phyloP scores from a whole-genome alignment of 768 basidiomycete species.

The Mrakia gelida region DNA sequence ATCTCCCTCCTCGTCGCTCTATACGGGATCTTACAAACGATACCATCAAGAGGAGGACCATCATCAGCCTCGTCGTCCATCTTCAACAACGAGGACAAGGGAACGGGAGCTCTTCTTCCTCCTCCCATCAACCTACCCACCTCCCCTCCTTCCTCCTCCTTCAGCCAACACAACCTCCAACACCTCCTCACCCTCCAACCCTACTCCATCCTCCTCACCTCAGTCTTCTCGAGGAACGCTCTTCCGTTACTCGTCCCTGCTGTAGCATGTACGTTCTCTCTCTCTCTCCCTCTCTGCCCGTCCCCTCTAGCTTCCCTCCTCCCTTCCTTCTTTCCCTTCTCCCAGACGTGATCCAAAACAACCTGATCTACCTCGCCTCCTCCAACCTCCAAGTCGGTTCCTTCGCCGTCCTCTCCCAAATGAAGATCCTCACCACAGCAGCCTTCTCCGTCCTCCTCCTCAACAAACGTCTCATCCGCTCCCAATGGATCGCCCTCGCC shows the following conservation, averaged over 20 bases:
- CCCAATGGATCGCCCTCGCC: conserved; percentile 78
- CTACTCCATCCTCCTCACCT: conserved; percentile 52
- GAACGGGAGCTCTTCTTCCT: neutral
- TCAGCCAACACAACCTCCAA: neutral
- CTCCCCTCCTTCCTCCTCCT: neutral
- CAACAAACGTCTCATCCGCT: conserved; percentile 64
- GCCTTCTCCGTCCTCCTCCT: conserved; percentile 78
- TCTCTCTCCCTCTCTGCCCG: neutral
- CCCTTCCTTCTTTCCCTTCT: neutral
- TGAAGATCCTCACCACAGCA: conserved; percentile 96
- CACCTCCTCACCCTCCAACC: conserved; percentile 85
- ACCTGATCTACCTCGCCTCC: conserved; percentile 88
- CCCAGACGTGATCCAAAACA: conserved; percentile 73
- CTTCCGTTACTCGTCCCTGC: conserved; percentile 1
- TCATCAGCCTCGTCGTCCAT: neutral
- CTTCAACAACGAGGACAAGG: neutral
- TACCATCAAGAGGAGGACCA: conserved; percentile 27
- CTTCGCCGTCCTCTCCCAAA: conserved; percentile 93
- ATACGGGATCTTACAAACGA: conserved; percentile 53
- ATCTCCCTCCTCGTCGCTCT: conserved; percentile 79
- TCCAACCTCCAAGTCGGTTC: conserved; percentile 90
- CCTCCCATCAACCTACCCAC: neutral
- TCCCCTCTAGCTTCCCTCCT: neutral
- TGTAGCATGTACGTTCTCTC: neutral
- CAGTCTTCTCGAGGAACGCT: neutral